These are phyloP conservation scores for Rhodotorula sphaerocarpa DNA, from an alignment of 768 basidiomycete species.

Conservation along the genomic window DNA sequence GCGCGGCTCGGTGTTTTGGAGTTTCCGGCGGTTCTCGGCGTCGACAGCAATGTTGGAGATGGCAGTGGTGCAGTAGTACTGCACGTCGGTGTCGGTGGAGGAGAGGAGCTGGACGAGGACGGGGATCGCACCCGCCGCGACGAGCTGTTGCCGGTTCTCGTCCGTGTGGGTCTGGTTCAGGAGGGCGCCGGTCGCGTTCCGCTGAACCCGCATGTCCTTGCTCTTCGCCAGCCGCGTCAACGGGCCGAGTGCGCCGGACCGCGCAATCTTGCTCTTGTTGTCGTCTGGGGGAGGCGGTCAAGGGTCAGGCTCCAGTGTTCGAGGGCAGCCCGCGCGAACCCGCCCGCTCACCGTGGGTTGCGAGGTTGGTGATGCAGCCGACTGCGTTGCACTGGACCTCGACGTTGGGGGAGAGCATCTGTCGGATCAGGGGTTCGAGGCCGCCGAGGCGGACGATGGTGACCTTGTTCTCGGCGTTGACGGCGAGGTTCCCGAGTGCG, in stretches of 20 bases:
- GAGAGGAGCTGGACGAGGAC: constrained; percentile 85
- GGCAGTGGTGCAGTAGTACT: constrained; percentile 99
- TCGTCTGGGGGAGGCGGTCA: constrained; percentile 58
- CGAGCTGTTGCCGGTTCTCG: constrained; percentile 96
- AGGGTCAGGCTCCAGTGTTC: not conserved
- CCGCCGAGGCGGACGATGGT: constrained; percentile 97
- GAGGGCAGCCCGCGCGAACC: constrained; percentile 3
- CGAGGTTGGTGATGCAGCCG: constrained; percentile 96
- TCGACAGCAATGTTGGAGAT: constrained; percentile 98
- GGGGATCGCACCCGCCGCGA: constrained; percentile 95
- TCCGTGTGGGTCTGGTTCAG: constrained; percentile 91
- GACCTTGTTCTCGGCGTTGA: constrained; percentile 98
- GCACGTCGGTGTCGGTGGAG: constrained; percentile 96
- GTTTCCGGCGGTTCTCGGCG: constrained; percentile 81
- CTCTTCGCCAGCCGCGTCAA: constrained; percentile 90
- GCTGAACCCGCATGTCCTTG: constrained; percentile 98
- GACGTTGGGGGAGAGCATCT: constrained; percentile 97
- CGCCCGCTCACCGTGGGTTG: constrained; percentile 89
- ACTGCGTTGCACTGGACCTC: constrained; percentile 99
- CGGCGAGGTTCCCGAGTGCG: constrained; percentile 91
- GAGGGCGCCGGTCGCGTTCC: constrained; percentile 94
- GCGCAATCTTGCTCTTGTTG: constrained; percentile 99
- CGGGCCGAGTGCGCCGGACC: constrained; percentile 96
- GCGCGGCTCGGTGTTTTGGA: constrained; percentile 87
- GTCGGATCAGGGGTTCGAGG: constrained; percentile 91